These are phyloP conservation scores for Pyracantha coccinea DNA, from an alignment of 331 rosid species.

Conservation along the genomic window DNA sequence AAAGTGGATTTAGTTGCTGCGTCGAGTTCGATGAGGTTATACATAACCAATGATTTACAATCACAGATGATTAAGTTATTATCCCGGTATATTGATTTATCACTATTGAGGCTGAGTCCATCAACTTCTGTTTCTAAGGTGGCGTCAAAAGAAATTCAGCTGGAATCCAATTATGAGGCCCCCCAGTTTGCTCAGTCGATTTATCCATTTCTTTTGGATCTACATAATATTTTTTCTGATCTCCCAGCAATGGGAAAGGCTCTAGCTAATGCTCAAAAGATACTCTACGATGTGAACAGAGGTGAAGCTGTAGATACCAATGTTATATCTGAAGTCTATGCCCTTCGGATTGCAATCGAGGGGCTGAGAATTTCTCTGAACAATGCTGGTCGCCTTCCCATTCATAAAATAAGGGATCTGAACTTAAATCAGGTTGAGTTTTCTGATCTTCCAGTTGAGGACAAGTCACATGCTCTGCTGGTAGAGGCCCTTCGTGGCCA, in stretches of 20 bases:
- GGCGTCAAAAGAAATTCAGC: conserved; percentile 32
- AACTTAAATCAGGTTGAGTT: conserved; percentile 20
- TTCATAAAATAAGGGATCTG: conserved; percentile 18
- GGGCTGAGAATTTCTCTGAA: conserved; percentile 61
- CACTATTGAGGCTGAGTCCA: conserved; percentile 7
- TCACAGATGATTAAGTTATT: conserved; percentile 30
- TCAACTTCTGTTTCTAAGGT: conserved; percentile 11
- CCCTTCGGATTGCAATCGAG: conserved; percentile 68
- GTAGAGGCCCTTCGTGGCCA: conserved; percentile 62
- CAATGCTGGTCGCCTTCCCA: conserved; percentile 38
- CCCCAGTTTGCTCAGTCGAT: conserved; percentile 60
- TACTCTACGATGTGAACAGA: conserved; percentile 51
- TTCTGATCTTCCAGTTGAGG: conserved; percentile 60
- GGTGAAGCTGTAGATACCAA: conserved; percentile 55
- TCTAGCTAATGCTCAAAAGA: conserved; percentile 54
- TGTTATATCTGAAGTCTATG: conserved; percentile 52
- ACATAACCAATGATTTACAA: conserved; percentile 31
- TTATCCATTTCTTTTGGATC: conserved; percentile 68
- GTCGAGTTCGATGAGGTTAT: conserved; percentile 24
- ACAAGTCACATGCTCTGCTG: conserved; percentile 51
- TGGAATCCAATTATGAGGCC: conserved; percentile 28
- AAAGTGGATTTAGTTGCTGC: conserved; percentile 26
- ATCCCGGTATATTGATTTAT: conserved; percentile 31
- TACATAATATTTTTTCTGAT: conserved; percentile 43
- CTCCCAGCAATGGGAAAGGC: conserved; percentile 59